A percentile compares a stretch with the other conserved stretches of the same genome.
phyloP scores from a whole-genome alignment of 768 basidiomycete species.

The Neoboletus magnificus region DNA sequence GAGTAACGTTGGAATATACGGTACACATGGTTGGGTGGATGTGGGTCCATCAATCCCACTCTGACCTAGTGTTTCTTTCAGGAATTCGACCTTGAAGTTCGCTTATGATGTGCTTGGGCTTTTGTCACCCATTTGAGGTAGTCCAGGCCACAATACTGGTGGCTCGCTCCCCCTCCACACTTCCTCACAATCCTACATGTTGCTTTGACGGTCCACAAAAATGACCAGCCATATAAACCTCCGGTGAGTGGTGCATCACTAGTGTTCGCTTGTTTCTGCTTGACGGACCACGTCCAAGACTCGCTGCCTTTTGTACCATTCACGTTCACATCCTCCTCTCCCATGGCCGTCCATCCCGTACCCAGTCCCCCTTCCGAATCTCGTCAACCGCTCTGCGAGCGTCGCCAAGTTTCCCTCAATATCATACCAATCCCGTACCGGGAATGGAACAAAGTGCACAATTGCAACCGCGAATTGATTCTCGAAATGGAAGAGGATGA shows the following conservation, averaged over 20 bases:
- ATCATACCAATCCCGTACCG: conserved; percentile 10
- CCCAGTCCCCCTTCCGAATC: neutral
- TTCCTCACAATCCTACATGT: neutral
- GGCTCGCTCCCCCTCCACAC: neutral
- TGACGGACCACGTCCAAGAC: neutral
- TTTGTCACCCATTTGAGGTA: neutral
- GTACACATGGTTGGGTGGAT: neutral
- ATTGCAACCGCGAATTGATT: neutral
- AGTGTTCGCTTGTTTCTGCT: neutral
- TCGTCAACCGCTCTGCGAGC: conserved; percentile 10
- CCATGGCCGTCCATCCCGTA: neutral
- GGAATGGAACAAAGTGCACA: neutral
- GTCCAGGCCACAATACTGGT: neutral
- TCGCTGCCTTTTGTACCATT: neutral
- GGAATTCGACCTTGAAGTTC: neutral
- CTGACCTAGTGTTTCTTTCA: neutral
- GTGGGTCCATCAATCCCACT: neutral
- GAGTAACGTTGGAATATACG: neutral
- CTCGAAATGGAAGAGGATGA: conserved; percentile 2
- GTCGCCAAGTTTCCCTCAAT: conserved; percentile 1
- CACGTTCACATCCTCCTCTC: neutral
- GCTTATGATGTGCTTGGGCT: neutral
- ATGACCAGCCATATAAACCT: neutral
- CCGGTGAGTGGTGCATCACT: neutral
- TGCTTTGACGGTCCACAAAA: neutral